Evolutionary conservation across 345 rosid genomes (phyloP).

Genomic region (rapeseed (Brassica napus)): Da-Ae NC_063444.1:6540501-6541000

Average conservation of each 20-base stretch:
- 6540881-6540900: background rate
- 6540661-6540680: too few relatives aligned
- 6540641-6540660: background rate
- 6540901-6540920: slow-evolving; percentile 11
- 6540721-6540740: slow-evolving; percentile 11
- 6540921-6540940: background rate
- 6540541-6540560: background rate
- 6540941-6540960: background rate
- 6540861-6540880: background rate
- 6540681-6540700: background rate
- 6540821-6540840: background rate
- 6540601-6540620: background rate
- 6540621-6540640: background rate
- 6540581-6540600: background rate
- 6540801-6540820: background rate
- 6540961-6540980: background rate
- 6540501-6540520: background rate
- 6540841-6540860: background rate
- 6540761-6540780: slow-evolving; percentile 3
- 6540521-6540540: background rate
- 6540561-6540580: background rate
- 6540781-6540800: background rate
- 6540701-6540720: background rate
- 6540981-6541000: background rate
- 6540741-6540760: rapidly evolving